These are phyloP conservation scores for Colletotrichum sp. DNA, from an alignment of 2,329 filamentous ascomycete genomes.

Conservation along the genomic window DNA sequence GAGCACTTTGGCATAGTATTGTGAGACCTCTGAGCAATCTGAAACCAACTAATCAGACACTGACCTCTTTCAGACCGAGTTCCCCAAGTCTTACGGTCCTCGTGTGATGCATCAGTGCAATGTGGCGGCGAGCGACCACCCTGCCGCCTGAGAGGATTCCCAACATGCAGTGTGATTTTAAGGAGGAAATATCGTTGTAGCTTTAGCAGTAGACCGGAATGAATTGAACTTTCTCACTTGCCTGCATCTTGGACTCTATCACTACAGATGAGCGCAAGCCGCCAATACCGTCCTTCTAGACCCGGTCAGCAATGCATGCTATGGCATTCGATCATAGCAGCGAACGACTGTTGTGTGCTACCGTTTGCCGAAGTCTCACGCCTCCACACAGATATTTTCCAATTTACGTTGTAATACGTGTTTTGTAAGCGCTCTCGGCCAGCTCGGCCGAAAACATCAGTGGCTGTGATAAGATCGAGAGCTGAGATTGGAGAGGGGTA, in stretches of 20 bases:
- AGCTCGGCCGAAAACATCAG: background rate
- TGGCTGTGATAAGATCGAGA: background rate
- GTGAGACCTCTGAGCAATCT: background rate
- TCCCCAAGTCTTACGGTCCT: background rate
- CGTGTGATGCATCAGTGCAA: background rate
- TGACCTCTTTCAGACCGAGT: background rate
- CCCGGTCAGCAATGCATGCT: too few relatives aligned
- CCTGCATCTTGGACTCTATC: too few relatives aligned
- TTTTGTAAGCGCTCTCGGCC: background rate
- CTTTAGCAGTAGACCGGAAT: background rate
- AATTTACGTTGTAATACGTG: background rate
- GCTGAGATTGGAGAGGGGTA: background rate
- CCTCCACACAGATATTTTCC: too few relatives aligned
- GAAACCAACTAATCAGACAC: background rate
- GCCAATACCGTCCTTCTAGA: background rate
- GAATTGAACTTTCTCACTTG: too few relatives aligned
- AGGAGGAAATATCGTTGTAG: background rate
- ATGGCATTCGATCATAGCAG: background rate
- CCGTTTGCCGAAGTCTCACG: background rate
- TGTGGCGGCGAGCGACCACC: background rate
- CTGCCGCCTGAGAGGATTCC: background rate
- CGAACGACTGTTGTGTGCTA: fast-evolving
- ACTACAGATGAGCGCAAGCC: too few relatives aligned
- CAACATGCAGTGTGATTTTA: background rate
- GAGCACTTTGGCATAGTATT: background rate